A percentile compares a stretch with the other conserved stretches of the same genome.
These are phyloP conservation scores for Castanea crenata DNA, from an alignment of 306 rosid species.

Conservation along the genomic window DNA sequence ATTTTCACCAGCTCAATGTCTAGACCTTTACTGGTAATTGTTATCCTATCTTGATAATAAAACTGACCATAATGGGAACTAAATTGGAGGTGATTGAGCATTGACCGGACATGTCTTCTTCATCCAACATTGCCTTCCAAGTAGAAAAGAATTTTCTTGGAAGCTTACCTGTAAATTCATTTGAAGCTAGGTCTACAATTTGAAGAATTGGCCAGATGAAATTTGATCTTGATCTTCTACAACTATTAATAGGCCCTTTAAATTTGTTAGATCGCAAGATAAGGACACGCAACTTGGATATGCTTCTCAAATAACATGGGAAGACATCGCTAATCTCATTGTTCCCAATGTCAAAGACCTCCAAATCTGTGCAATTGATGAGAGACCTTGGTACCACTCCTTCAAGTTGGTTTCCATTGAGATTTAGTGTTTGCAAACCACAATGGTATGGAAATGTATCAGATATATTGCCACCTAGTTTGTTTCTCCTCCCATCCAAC, in stretches of 20 bases:
- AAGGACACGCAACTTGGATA: slow-evolving; percentile 43
- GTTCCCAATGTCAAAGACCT: slow-evolving; percentile 40
- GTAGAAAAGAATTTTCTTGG: slow-evolving; percentile 26
- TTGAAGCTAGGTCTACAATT: no score
- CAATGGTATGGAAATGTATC: slow-evolving; percentile 21
- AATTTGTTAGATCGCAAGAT: slow-evolving; percentile 43
- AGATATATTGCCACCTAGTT: slow-evolving; percentile 14
- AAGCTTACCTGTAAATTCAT: not conserved
- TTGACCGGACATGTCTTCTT: not conserved
- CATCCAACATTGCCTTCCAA: slow-evolving; percentile 44
- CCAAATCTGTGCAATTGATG: slow-evolving; percentile 17
- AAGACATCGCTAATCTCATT: slow-evolving; percentile 19
- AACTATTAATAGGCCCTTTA: not conserved
- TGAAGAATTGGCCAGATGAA: no score
- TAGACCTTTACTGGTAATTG: slow-evolving; percentile 32
- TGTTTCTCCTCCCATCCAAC: slow-evolving; percentile 23
- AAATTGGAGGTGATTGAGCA: not conserved
- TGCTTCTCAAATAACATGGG: slow-evolving; percentile 23
- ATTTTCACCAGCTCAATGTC: slow-evolving; percentile 25
- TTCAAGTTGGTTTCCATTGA: slow-evolving; percentile 17
- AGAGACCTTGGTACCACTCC: slow-evolving; percentile 40
- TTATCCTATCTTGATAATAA: slow-evolving; percentile 41
- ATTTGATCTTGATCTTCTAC: no score
- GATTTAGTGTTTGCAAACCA: slow-evolving; percentile 21
- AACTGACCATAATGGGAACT: not conserved